Base-by-base conservation (phyloP, 441 rosid species). In the Aleurites moluccanus region DNA sequence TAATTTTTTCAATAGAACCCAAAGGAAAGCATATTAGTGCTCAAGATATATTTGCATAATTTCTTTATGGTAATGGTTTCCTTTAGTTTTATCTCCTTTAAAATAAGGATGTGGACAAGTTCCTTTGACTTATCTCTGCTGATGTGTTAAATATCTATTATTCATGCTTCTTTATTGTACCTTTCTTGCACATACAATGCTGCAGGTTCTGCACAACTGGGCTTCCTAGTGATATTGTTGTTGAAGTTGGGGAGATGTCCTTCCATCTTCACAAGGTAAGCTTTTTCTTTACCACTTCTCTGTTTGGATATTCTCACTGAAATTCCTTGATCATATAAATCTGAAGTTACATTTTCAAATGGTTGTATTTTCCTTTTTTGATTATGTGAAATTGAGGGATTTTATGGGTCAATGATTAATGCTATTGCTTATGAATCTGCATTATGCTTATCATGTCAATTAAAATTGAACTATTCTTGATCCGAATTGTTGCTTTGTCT, bases 241-340 rank as follows among this genome's bases (percentile, higher is more conserved):
- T 96, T 80, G 94, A 93, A 86, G 98, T 91, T 76, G 98, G 87
- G 53, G 97, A 91, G 63, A 93, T 93, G 95, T 91, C 97, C 72
- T 96, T 93, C 76, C 99, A 96, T 85, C 97, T 93, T 75, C 99
- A 96, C 89, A 96, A 92, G 99, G 99, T 96, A 86, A 74, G 53
- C n/a, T 75, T 76, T 73, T 53, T 70, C 63, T 10, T 74, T 40
- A 3, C 21, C 52, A 28, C 59, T 45, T 63, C 53, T 47, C 40
- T 40, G 27, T 63, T 30, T 68, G 33, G 62, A 56, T 61, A 16
- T 42, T 72, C 28, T 55, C 13, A 35, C 25, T 10, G 50, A 70
- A 33, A 64, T 63, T 21, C 23, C 35, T 62, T 68, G 45, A 65
- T 47, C 42, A 35, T 66, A 38, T 27, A 13, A 38, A 38, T 38